Conservation (phyloP, 2,329 filamentous ascomycete genomes). For the Trichoderma sp. region DNA sequence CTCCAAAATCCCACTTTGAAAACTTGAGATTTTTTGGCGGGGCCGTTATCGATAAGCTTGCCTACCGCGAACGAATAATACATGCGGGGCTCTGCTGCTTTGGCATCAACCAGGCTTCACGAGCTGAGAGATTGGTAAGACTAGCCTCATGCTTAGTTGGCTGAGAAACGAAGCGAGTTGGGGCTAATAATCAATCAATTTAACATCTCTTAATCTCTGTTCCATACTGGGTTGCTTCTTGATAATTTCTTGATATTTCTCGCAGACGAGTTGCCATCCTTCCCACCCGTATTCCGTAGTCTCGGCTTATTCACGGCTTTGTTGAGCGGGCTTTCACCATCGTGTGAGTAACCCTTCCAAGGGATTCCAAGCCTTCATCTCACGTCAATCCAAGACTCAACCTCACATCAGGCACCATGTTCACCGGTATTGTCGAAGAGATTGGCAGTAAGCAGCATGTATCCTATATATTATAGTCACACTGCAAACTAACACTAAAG, state of each 20-base stretch:
- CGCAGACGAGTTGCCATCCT: no score
- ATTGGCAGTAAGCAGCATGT: slow-evolving; percentile 73
- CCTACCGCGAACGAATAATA: not conserved
- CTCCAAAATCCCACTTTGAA: slow-evolving; percentile 14
- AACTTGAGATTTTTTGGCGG: slow-evolving; percentile 34
- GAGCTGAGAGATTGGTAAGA: slow-evolving; percentile 15
- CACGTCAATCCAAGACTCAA: not conserved
- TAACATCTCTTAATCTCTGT: not conserved
- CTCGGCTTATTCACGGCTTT: not conserved
- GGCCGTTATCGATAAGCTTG: slow-evolving; percentile 38
- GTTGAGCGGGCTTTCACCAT: not conserved
- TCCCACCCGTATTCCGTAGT: not conserved
- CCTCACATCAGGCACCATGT: slow-evolving; percentile 61
- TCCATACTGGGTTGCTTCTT: not conserved
- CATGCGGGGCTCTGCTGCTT: slow-evolving; percentile 31
- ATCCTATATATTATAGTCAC: not conserved
- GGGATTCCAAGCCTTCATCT: not conserved
- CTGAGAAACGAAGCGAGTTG: not conserved
- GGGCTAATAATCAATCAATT: not conserved
- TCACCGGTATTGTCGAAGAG: slow-evolving; percentile 90
- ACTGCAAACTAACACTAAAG: slow-evolving; percentile 30
- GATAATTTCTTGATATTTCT: not conserved
- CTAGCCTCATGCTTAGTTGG: not conserved
- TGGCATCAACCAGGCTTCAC: slow-evolving; percentile 9
- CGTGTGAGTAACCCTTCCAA: not conserved